Base-by-base conservation (phyloP, 164 flowering plant species). In the Annona squamosa region DNA sequence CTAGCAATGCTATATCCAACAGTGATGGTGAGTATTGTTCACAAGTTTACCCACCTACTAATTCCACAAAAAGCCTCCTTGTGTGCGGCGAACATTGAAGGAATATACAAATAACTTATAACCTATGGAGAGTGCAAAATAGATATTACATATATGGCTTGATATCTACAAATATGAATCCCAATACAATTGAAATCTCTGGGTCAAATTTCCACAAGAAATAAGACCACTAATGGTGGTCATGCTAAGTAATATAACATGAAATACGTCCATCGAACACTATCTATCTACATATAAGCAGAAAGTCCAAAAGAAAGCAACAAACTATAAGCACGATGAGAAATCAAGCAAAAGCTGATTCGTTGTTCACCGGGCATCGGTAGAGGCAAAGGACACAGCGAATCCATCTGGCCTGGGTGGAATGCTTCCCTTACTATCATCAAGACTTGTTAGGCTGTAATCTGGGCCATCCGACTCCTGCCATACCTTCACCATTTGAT, bases 371-470 rank as follows among this genome's bases (percentile, higher is more conserved):
- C 85, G 81, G 63, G 79, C 97, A 82, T 91, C 97, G 45, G 80
- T 75, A 9, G 94, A 91, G 45, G 88, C 86, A 76, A 91, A 87
- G 42, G 91, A 88, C 5, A 86, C 87, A 0, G 93, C 89, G 74
- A 91, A 88, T 18, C 90, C 91, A 26, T 80, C 66, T n/a, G 97
- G 91, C 71, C 81, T 81, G 1, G 89, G 79, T 5, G 97, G 97
- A 13, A 91, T 89, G 71, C 94, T 91, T 13, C 86, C 90, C 76
- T 83, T 84, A 80, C 91, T 91, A 74, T 91, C 89, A 18, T 77
- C 84, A 2, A 83, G 77, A 46, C 82, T 77, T 3, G 77, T 41
- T 67, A 65, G 57, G 68, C 85, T 87, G 26, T 17, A 26, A 37
- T 77, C 90, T 17, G 77, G 77, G 47, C 77, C 79, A 69, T 88